Percentiles rank a stretch among this genome's conserved stretches.
These are phyloP conservation scores for Candida palmyrensis DNA, from an alignment of 805 yeast genomes.

Conservation along the genomic window DNA sequence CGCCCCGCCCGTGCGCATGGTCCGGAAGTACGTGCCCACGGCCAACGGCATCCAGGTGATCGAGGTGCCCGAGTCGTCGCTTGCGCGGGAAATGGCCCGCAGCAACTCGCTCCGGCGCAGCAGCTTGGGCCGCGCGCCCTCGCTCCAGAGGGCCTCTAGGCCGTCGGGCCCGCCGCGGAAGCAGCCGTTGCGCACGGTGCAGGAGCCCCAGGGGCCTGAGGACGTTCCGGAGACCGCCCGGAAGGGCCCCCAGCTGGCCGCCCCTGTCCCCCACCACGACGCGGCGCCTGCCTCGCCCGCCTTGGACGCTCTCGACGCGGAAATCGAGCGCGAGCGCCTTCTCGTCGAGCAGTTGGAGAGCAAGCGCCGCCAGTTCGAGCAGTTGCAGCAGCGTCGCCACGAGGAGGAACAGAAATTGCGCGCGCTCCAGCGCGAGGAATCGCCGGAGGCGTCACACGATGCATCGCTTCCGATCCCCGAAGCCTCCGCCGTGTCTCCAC, in stretches of 20 bases:
- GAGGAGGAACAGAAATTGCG: constrained; percentile 22
- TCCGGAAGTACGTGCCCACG: constrained; percentile 70
- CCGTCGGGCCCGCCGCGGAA: constrained; percentile 16
- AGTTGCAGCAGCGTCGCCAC: constrained; percentile 18
- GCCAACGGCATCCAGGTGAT: constrained; percentile 64
- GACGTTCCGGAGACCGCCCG: too few species aligned
- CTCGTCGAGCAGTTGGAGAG: constrained; percentile 34
- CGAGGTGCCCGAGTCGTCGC: constrained; percentile 55
- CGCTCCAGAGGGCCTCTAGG: constrained; percentile 12
- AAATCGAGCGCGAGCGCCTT: constrained; percentile 35
- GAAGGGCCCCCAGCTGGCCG: constrained; percentile 14
- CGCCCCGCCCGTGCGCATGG: constrained; percentile 32
- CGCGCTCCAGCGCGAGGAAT: constrained; percentile 4
- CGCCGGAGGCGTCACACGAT: neutral
- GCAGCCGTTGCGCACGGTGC: constrained; percentile 8
- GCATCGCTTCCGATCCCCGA: too few species aligned
- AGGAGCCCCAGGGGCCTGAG: too few species aligned
- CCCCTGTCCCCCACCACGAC: neutral
- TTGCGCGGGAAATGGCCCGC: constrained; percentile 33
- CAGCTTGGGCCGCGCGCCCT: constrained; percentile 17
- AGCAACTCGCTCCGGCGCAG: constrained; percentile 35
- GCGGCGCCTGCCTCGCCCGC: constrained; percentile 4
- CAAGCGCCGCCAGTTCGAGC: constrained; percentile 31
- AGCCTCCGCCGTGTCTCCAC: too few species aligned
- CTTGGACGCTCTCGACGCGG: constrained; percentile 23